Base-by-base conservation (phyloP, 331 rosid species). In the Telfairia occidentalis region DNA sequence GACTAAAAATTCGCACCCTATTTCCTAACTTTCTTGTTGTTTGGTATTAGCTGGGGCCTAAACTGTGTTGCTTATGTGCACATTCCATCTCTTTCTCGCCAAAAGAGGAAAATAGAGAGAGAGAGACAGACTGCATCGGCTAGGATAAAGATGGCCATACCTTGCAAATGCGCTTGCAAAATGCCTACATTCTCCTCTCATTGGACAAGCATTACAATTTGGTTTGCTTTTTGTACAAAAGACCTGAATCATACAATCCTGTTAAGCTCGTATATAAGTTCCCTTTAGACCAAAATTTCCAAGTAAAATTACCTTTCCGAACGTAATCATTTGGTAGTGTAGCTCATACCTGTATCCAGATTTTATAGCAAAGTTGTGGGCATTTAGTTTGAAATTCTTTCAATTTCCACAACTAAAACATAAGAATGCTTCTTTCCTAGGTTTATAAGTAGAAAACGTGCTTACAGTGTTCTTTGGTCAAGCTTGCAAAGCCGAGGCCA, bases 401-500 rank as follows among this genome's bases (percentile, higher is more conserved):
- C 45, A 19, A 50, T 67, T 37, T 46, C 71, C 38, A 69, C 71
- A 77, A 55, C 37, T 61, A 71, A 34, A 61, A 32, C 40, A 75
- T 50, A 30, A 60, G 34, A 48, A 10, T 40, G 54, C 30, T 74
- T 64, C 15, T 69, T 42, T 32, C 45, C 69, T 77, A 12, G 55
- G 48, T 72, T 16, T 12, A 19, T 80, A 70, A 50, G 54, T 59
- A 61, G 77, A 82, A 65, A 53, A 75, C 70, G 76, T 79, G 54
- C 72, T 87, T 89, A 96, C 99, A 96, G 57, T 78, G 97, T 90
- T 83, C 83, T 89, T 82, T 90, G 97, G 86, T 96, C 97, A 76
- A 96, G 97, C 90, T 92, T 96, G 97, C 99, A 92, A 16, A 96
- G 84, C 75, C 99, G 88, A 50, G 99, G 99, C 99, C 99, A 96